phyloP scores from a whole-genome alignment of 768 basidiomycete genomes.

The Lactarius evosmus region DNA sequence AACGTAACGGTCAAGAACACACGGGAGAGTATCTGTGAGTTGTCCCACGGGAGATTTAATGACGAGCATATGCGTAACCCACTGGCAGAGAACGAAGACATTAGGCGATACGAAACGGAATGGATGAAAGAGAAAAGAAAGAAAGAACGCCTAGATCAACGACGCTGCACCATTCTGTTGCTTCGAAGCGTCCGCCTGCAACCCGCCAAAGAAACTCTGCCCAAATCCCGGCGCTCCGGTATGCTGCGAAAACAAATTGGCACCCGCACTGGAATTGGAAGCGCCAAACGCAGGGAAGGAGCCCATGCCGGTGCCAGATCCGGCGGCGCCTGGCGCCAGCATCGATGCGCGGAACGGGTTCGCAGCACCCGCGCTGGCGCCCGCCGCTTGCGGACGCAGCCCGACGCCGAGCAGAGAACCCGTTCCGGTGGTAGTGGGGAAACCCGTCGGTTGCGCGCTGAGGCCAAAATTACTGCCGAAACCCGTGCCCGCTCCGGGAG shows the following conservation, averaged over 20 bases:
- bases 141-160: conserved; percentile 42
- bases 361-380: conserved; percentile 34
- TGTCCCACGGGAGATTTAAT: neutral
- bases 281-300: conserved; percentile 31
- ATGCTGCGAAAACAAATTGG: conserved; percentile 25
- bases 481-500: conserved; percentile 15
- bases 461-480: conserved; percentile 13
- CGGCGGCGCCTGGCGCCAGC: conserved; percentile 29
- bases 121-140: neutral
- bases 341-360: conserved; percentile 46
- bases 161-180: conserved; percentile 44
- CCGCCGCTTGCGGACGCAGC: conserved; percentile 42
- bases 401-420: conserved; percentile 32
- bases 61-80: neutral
- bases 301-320: conserved; percentile 27
- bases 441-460: conserved; percentile 27
- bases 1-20: neutral
- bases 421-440: conserved; percentile 6
- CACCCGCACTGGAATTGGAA: conserved; percentile 10
- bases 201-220: conserved; percentile 24
- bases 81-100: neutral
- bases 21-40: neutral
- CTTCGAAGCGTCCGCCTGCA: conserved; percentile 29
- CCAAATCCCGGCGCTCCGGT: conserved; percentile 29
- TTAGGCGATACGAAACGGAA: neutral